Conservation (phyloP, 108 stramenopile species). For the Mayamaea pseudoterrestris region DNA sequence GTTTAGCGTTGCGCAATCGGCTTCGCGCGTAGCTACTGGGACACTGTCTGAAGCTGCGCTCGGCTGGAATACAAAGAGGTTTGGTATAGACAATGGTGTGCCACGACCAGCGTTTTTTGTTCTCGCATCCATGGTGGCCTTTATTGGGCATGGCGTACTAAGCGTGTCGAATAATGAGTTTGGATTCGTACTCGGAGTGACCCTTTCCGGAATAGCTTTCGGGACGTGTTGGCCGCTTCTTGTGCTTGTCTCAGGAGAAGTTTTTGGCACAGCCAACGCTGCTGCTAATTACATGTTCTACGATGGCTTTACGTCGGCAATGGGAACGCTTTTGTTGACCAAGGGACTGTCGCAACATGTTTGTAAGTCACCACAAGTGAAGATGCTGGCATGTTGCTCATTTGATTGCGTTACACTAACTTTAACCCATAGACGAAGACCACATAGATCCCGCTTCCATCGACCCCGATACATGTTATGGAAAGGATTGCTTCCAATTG, state of each 20-base stretch:
- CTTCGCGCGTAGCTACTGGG: constrained; percentile 57
- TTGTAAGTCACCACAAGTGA: too few relatives aligned
- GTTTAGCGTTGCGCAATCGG: constrained; percentile 72
- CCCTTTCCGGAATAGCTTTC: constrained; percentile 63
- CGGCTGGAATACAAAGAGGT: constrained; percentile 30
- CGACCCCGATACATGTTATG: constrained; percentile 2
- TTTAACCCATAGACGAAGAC: too few relatives aligned
- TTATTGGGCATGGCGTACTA: constrained; percentile 46
- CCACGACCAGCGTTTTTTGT: constrained; percentile 67
- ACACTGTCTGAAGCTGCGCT: constrained; percentile 47
- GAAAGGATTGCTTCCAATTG: background rate
- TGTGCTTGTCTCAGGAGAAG: constrained; percentile 63
- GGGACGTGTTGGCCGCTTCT: constrained; percentile 81
- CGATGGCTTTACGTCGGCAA: constrained; percentile 70
- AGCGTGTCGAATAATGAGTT: constrained; percentile 36
- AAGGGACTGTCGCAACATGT: constrained; percentile 66
- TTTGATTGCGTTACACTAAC: too few relatives aligned
- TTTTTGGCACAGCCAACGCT: constrained; percentile 55
- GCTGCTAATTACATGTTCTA: constrained; percentile 83
- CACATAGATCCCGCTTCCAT: too few relatives aligned
- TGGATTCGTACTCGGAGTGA: constrained; percentile 54
- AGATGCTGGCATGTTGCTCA: too few relatives aligned
- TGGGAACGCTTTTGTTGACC: constrained; percentile 62
- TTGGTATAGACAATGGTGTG: constrained; percentile 26
- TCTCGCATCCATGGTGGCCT: constrained; percentile 42